A percentile compares a stretch with the other conserved stretches of the same genome.
phyloP scores from a whole-genome alignment of 2,329 filamentous ascomycete genomes.

The Talaromyces sp. region DNA sequence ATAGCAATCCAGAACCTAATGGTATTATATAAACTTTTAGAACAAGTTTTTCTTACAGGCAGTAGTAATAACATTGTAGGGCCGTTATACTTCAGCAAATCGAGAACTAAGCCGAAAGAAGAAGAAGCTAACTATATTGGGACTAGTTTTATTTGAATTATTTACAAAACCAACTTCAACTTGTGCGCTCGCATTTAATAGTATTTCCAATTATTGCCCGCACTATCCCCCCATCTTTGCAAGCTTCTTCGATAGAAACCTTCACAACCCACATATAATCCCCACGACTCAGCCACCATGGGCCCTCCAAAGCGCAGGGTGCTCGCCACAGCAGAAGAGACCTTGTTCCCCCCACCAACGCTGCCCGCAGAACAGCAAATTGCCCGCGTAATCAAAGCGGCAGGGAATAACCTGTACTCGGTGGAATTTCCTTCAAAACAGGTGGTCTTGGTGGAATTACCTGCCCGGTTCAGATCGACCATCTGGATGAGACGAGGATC shows the following conservation, averaged over 20 bases:
- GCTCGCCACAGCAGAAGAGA: slow-evolving; percentile 70
- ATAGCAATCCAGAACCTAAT: too few relatives aligned
- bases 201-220: background rate
- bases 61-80: too few relatives aligned
- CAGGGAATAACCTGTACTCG: slow-evolving; percentile 84
- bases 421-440: slow-evolving; percentile 66
- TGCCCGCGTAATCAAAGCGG: slow-evolving; percentile 71
- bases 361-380: slow-evolving; percentile 55
- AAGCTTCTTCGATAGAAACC: background rate
- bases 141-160: background rate
- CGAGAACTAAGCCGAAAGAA: too few relatives aligned
- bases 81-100: too few relatives aligned
- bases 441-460: slow-evolving; percentile 71
- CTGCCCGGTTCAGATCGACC: slow-evolving; percentile 78
- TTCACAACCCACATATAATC: background rate
- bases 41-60: too few relatives aligned
- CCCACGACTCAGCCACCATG: slow-evolving; percentile 45
- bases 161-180: background rate
- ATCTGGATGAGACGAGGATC: slow-evolving; percentile 90
- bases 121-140: background rate
- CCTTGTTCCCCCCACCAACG: slow-evolving; percentile 54
- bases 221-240: background rate
- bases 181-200: background rate
- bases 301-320: slow-evolving; percentile 70
- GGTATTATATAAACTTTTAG: too few relatives aligned